phyloP scores from a whole-genome alignment of 768 basidiomycete species.

The Psilocybe cubensis region DNA sequence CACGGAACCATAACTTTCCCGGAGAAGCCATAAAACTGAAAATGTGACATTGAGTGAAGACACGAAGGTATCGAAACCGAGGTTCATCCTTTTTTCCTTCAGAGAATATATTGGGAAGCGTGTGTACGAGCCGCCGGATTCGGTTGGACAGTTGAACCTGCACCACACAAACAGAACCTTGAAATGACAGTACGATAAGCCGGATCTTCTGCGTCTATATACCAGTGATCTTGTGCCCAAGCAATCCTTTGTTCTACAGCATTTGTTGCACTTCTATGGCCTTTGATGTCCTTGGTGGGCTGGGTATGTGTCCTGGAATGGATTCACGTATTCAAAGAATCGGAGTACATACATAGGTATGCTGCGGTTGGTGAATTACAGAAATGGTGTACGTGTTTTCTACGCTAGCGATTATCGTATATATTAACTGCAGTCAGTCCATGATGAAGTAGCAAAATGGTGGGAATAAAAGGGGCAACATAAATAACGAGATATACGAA shows the following conservation, averaged over 20 bases:
- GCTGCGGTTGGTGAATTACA: slow-evolving; percentile 1
- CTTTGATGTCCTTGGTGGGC: slow-evolving; percentile 1
- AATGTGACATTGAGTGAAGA: not conserved
- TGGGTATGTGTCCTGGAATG: not conserved
- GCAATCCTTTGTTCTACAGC: not conserved
- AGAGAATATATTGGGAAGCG: not conserved
- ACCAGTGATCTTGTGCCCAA: not conserved
- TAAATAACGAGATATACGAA: slow-evolving; percentile 5
- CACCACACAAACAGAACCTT: not conserved
- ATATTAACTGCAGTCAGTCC: not conserved
- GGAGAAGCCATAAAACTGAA: not conserved
- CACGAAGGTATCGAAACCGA: not conserved
- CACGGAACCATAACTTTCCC: slow-evolving; percentile 4
- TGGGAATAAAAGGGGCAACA: not conserved
- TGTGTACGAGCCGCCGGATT: not conserved
- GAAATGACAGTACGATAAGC: slow-evolving; percentile 6
- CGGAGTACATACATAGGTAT: slow-evolving; percentile 4
- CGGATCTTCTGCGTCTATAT: slow-evolving; percentile 14
- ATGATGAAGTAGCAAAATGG: not conserved
- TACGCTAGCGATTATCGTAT: not conserved
- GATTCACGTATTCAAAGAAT: not conserved
- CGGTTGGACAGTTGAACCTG: too few species aligned
- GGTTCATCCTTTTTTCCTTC: not conserved
- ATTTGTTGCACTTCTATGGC: not conserved
- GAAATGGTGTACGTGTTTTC: not conserved